Evolutionary conservation across 1,284 basidiomycete genomes (phyloP), one percentile per base, ranked within the genome.

Genomic region (Rhodofomes roseus): DNA sequence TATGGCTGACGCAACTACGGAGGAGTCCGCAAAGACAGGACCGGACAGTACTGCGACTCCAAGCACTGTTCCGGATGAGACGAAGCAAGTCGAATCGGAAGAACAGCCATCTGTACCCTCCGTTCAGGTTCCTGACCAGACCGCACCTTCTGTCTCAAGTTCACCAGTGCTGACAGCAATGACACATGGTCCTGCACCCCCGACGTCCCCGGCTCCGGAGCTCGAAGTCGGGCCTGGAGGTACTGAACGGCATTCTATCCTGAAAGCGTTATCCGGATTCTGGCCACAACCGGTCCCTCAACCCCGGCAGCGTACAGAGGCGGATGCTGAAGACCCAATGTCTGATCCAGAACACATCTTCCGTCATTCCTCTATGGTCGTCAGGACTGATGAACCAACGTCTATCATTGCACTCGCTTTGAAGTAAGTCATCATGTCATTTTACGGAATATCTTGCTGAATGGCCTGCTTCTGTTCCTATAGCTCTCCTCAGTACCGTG

Each of bases 371-470:
- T 89, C 90, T 1, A 96, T 98, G 82, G 89, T 98, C 54, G 92
- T 99, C 27, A 86, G 97, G 23, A 96, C 96, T 53, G 96, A 98
- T 71, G 97, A 99, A 73, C 97, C 97, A 2, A 98, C 95, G 0
- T 98, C 95, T 9, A 97, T 99, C 68, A 96, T 99, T 64, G 96
- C 97, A 3, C 87, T 98, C 58, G 95, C 95, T 9, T 78, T 99
- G 50, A 94, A 91, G 89, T 95, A 67, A 66, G 83, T 71, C 29
- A 9, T 23, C 2, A 4, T 22, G 12, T n/a, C 3, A 5, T 34
- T 7, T 44, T 11, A 5, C 11, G 5, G 31, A 34, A 34, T 34
- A 4, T 37, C 9, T 7, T 31, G 22, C 50, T 22, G 12, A 39
- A 34, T 34, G 4, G 4, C 5, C 14, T 34, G 59, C 51, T 41